Percentiles rank a stretch among this genome's conserved stretches.
Evolutionary conservation across 1,284 basidiomycete species (phyloP).

Genomic region (Jaminaea rosea): DNA sequence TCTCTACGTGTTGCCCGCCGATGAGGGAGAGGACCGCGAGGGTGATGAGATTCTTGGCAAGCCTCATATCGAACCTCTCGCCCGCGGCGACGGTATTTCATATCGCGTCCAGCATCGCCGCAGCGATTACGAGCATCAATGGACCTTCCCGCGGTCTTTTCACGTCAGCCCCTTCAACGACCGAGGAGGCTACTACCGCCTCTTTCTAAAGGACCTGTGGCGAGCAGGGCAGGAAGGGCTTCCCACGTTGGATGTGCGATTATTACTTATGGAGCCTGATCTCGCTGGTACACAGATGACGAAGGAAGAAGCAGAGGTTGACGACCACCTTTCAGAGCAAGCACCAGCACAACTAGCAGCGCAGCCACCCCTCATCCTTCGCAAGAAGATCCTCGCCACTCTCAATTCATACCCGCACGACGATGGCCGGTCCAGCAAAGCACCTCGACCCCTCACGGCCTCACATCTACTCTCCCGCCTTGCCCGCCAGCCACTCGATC

Average conservation of each 20-base stretch:
- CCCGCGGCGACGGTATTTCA: neutral
- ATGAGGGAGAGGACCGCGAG: slow-evolving; percentile 49
- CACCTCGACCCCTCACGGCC: slow-evolving; percentile 50
- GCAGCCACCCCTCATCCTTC: neutral
- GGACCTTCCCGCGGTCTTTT: slow-evolving; percentile 64
- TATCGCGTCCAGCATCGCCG: neutral
- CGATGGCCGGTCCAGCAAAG: neutral
- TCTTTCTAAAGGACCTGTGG: slow-evolving; percentile 26
- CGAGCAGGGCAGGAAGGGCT: neutral
- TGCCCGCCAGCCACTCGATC: slow-evolving; percentile 52
- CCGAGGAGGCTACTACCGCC: slow-evolving; percentile 60
- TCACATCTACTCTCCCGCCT: slow-evolving; percentile 51
- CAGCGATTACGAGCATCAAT: slow-evolving; percentile 56
- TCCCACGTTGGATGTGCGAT: slow-evolving; percentile 7
- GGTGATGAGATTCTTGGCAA: slow-evolving; percentile 27
- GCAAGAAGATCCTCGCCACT: slow-evolving; percentile 53
- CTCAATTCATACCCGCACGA: slow-evolving; percentile 49
- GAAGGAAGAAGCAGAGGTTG: neutral
- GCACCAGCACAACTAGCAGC: neutral
- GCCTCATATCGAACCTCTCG: neutral
- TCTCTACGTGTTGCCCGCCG: slow-evolving; percentile 53
- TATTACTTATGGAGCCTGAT: slow-evolving; percentile 20
- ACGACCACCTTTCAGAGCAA: neutral
- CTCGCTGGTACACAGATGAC: neutral
- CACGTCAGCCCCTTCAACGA: slow-evolving; percentile 76